phyloP scores from a whole-genome alignment of 2,329 filamentous ascomycete species.

The Bretziella fagacearum region DNA sequence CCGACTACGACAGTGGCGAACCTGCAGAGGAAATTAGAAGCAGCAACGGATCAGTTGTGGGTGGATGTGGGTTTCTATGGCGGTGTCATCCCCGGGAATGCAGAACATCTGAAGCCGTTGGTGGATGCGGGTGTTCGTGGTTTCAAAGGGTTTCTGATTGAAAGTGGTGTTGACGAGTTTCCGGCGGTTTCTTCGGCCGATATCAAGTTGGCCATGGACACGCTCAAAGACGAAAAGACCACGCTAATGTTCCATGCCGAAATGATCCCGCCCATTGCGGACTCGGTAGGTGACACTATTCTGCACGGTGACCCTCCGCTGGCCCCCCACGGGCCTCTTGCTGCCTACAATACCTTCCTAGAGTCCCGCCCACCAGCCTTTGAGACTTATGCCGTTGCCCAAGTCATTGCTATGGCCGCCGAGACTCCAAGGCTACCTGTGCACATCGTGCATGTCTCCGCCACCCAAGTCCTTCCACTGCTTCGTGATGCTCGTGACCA shows the following conservation, averaged over 20 bases:
- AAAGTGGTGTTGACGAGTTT: slow-evolving; percentile 93
- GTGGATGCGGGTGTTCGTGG: slow-evolving; percentile 77
- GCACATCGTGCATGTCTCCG: slow-evolving; percentile 86
- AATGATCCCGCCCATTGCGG: slow-evolving; percentile 79
- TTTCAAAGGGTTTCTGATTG: slow-evolving; percentile 96
- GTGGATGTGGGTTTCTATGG: slow-evolving; percentile 98
- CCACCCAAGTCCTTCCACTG: slow-evolving; percentile 72
- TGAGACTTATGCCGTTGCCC: slow-evolving; percentile 76
- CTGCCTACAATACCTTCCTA: slow-evolving; percentile 77
- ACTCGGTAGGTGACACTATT: slow-evolving; percentile 62
- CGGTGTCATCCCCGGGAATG: slow-evolving; percentile 82
- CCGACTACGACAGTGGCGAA: slow-evolving; percentile 79
- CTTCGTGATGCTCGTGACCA: slow-evolving; percentile 53
- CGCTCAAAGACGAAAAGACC: slow-evolving; percentile 64
- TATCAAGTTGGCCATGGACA: slow-evolving; percentile 62
- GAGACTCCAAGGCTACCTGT: slow-evolving; percentile 67
- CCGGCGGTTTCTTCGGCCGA: slow-evolving; percentile 72
- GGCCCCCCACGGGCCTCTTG: slow-evolving; percentile 53
- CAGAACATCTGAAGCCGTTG: slow-evolving; percentile 57
- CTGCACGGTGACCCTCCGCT: slow-evolving; percentile 52
- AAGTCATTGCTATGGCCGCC: slow-evolving; percentile 68
- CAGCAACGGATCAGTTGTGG: slow-evolving; percentile 81
- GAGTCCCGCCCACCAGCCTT: slow-evolving; percentile 76
- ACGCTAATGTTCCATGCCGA: slow-evolving; percentile 99
- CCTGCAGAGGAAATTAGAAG: slow-evolving; percentile 69